Percentiles rank a stretch among this genome's conserved stretches.
These are phyloP conservation scores for Colletotrichum acutatum DNA, from an alignment of 2,329 filamentous ascomycete species.

Conservation along the genomic window DNA sequence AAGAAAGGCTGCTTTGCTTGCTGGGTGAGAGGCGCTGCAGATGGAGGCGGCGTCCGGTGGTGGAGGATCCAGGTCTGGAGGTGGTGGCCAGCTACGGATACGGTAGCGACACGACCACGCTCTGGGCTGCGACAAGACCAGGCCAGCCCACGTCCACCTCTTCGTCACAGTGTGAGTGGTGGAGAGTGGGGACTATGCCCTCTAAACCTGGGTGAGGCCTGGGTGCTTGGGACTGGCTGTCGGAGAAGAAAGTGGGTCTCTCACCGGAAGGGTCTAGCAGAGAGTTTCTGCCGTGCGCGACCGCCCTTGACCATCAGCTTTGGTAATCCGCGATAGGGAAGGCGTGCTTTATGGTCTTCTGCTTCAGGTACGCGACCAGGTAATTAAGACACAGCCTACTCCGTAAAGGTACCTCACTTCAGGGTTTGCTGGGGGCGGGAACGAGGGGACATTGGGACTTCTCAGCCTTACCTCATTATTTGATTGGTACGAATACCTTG, in stretches of 20 bases:
- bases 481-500: background rate
- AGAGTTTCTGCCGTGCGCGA: background rate
- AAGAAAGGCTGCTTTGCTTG: constrained; percentile 8
- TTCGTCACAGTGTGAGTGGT: constrained; percentile 6
- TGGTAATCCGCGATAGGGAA: constrained; percentile 23
- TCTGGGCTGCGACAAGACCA: background rate
- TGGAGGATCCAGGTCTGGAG: constrained; percentile 18
- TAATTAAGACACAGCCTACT: background rate
- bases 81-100: constrained; percentile 5
- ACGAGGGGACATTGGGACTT: background rate
- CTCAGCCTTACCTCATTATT: background rate
- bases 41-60: constrained; percentile 31
- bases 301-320: constrained; percentile 7
- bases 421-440: background rate
- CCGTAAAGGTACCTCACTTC: background rate
- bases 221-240: constrained; percentile 9
- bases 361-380: constrained; percentile 1
- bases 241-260: constrained; percentile 7
- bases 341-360: constrained; percentile 16
- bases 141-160: background rate
- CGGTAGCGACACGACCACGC: background rate
- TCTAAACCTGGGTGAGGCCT: constrained; percentile 4
- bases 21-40: constrained; percentile 8
- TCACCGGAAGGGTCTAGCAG: constrained; percentile 1
- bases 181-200: background rate